Percentiles rank a stretch among this genome's conserved stretches.
Evolutionary conservation across 2,329 filamentous ascomycete species (phyloP).

Genomic region (Monilinia fructigena): DNA sequence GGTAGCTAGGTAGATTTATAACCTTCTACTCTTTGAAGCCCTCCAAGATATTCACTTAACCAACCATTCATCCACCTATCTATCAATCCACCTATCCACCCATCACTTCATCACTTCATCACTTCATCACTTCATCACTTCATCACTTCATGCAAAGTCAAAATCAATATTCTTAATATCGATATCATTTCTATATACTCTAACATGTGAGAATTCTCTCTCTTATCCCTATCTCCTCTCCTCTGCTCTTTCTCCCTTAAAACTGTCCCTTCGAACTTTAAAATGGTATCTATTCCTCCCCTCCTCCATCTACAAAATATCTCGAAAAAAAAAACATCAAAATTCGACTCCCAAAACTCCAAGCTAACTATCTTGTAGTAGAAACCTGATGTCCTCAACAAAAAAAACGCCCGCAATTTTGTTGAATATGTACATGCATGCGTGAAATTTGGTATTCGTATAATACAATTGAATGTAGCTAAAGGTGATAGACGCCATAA

Average conservation of each 20-base stretch:
- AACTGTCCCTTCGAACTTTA: too few relatives aligned
- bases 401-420: neutral
- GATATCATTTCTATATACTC: neutral
- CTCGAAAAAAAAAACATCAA: neutral
- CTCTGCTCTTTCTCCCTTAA: neutral
- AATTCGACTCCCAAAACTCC: neutral
- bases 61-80: too few relatives aligned
- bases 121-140: neutral
- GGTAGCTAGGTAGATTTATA: too few relatives aligned
- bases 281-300: neutral
- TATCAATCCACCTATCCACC: too few relatives aligned
- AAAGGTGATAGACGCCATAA: neutral
- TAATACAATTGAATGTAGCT: neutral
- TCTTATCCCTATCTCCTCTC: neutral
- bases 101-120: neutral
- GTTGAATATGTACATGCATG: slow-evolving; percentile 10
- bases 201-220: neutral
- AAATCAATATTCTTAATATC: neutral
- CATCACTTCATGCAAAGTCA: neutral
- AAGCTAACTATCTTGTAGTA: neutral
- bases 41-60: too few relatives aligned
- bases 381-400: neutral
- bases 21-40: too few relatives aligned
- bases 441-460: slow-evolving; percentile 11
- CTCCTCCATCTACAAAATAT: neutral